Conservation (phyloP, 192 early-diverging fungal genomes). For the Lunasporangiospora selenospora region DNA sequence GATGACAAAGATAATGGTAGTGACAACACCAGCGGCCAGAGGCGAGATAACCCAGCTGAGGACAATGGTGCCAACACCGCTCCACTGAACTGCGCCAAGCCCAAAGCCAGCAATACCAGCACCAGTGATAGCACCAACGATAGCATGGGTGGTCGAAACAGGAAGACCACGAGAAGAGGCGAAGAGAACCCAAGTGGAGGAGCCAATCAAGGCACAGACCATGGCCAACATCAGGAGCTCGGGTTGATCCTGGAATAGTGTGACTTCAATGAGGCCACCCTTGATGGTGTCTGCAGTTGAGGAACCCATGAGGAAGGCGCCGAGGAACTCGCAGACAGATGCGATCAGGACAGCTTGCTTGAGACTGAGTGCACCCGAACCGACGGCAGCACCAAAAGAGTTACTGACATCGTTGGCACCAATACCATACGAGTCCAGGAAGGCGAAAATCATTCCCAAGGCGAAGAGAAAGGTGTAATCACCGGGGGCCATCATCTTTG, state of each 20-base stretch:
- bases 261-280: constrained; percentile 68
- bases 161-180: constrained; percentile 70
- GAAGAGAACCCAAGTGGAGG: constrained; percentile 71
- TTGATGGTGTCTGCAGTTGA: constrained; percentile 79
- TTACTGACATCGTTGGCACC: constrained; percentile 83
- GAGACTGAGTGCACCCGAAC: constrained; percentile 70
- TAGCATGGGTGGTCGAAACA: constrained; percentile 79
- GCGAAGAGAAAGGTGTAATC: constrained; percentile 73
- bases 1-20: constrained; percentile 62
- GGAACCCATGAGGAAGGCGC: constrained; percentile 76
- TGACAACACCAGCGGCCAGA: constrained; percentile 61
- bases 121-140: constrained; percentile 73
- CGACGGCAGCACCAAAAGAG: constrained; percentile 76
- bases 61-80: constrained; percentile 57
- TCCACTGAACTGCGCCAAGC: constrained; percentile 61
- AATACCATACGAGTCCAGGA: constrained; percentile 75
- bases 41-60: constrained; percentile 74
- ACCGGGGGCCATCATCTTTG: background rate
- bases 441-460: constrained; percentile 66
- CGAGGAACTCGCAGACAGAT: constrained; percentile 79
- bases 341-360: constrained; percentile 77
- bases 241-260: constrained; percentile 60
- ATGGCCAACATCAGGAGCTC: constrained; percentile 78
- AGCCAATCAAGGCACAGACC: constrained; percentile 74
- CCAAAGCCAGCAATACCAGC: constrained; percentile 74